Conservation (phyloP, 1,284 basidiomycete genomes). For the Ganoderma lucidum region DNA sequence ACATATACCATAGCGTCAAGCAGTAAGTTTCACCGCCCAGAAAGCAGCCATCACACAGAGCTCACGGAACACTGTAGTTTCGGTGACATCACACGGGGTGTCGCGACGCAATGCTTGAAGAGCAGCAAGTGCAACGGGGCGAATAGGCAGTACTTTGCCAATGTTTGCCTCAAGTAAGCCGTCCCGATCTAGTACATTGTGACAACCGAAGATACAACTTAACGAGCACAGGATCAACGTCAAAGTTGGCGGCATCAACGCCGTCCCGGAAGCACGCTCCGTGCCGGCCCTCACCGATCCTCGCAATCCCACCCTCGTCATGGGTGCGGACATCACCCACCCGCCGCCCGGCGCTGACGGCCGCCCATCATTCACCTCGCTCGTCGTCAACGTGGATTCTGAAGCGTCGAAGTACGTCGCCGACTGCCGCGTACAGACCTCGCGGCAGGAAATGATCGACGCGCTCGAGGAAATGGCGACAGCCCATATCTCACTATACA, state of each 20-base stretch:
- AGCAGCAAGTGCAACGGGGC: constrained; percentile 66
- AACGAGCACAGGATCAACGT: constrained; percentile 50
- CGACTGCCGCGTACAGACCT: constrained; percentile 52
- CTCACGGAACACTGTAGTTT: constrained; percentile 19
- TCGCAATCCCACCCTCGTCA: constrained; percentile 52
- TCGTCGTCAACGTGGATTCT: constrained; percentile 60
- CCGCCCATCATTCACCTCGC: constrained; percentile 58
- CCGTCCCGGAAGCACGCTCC: constrained; percentile 32
- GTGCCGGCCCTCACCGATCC: constrained; percentile 4
- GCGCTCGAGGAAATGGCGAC: constrained; percentile 48
- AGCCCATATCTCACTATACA: constrained; percentile 35
- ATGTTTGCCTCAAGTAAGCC: constrained; percentile 56
- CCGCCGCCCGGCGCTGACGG: constrained; percentile 49
- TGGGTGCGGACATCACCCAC: constrained; percentile 58
- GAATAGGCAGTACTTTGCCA: constrained; percentile 56
- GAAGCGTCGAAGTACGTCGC: constrained; percentile 48
- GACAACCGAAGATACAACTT: neutral
- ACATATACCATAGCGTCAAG: constrained; percentile 78
- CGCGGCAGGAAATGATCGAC: constrained; percentile 59
- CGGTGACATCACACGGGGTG: constrained; percentile 48
- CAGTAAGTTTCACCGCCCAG: constrained; percentile 56
- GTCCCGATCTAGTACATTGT: neutral
- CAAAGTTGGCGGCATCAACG: constrained; percentile 53
- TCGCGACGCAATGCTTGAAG: constrained; percentile 80
- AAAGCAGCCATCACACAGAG: neutral